Percentiles rank a stretch among this genome's conserved stretches.
phyloP scores from a whole-genome alignment of 2,329 filamentous ascomycete species.

The Massarina eburnea region DNA sequence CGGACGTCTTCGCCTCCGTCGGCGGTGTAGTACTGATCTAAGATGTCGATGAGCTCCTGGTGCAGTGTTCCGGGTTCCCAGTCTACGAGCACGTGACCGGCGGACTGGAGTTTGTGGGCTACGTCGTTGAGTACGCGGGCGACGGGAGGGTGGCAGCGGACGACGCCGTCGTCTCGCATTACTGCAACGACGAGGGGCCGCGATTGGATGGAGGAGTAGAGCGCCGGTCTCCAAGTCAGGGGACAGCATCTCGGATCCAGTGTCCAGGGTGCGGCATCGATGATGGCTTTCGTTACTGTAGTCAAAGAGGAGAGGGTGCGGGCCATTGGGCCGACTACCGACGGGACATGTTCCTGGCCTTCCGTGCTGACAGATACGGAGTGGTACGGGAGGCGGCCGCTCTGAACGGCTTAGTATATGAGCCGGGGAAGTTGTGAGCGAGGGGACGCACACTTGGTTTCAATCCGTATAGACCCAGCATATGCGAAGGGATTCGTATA shows the following conservation, averaged over 20 bases:
- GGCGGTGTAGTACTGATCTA: constrained; percentile 64
- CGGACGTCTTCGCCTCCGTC: constrained; percentile 67
- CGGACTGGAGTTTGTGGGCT: constrained; percentile 41
- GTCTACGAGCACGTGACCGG: constrained; percentile 57
- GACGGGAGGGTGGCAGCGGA: constrained; percentile 58
- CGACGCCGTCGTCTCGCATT: constrained; percentile 56
- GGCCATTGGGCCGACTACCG: constrained; percentile 62
- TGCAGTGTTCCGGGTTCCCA: constrained; percentile 57
- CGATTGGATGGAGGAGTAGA: constrained; percentile 46
- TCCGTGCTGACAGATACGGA: constrained; percentile 64
- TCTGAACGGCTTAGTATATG: constrained; percentile 43
- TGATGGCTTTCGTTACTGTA: constrained; percentile 52
- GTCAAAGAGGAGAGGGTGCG: constrained; percentile 55
- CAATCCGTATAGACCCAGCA: constrained; percentile 60
- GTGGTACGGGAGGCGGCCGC: constrained; percentile 58
- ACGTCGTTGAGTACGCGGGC: constrained; percentile 48
- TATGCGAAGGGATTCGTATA: constrained; percentile 61
- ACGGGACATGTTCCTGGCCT: constrained; percentile 66
- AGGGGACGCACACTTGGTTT: constrained; percentile 47
- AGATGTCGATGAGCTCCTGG: constrained; percentile 57
- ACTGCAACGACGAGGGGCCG: constrained; percentile 54
- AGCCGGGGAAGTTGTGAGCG: neutral
- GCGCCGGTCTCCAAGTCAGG: constrained; percentile 55
- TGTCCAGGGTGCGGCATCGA: constrained; percentile 55
- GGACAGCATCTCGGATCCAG: constrained; percentile 57